Base-by-base conservation (phyloP, 225 moss, liverwort and hornwort genomes). In the Rhytidiadelphus loreus region DNA sequence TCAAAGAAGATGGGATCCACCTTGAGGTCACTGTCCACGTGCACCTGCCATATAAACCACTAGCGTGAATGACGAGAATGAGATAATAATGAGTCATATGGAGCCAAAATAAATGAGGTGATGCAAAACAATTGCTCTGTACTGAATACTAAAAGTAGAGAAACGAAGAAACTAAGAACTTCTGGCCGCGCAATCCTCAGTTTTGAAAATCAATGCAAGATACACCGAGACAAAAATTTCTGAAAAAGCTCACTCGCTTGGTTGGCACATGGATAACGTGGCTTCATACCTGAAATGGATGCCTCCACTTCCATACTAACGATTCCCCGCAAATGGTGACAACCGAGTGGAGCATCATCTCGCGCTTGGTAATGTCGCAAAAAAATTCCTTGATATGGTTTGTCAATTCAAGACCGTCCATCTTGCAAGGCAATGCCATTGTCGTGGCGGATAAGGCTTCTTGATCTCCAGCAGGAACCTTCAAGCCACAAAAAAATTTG, bases 1-100 rank as follows among this genome's bases (percentile, higher is more conserved):
- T 96, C 92, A 73, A 99, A 89, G 86, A 96, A 97, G 85, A 99
- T 89, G 33, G 99, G 99, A 92, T 99, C 99, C 86, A 99, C 99
- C 88, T 96, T 97, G 13, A 99, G 91, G 75, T 96, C 96, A 79
- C 99, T 99, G 10, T 92, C 92, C 82, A 99, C 97, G 85, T 94
- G 93, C 81, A 99, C 95, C 99, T 99, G 94, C 53, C 46, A 80
- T 43, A 64, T 43, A 85, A 86, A 77, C 84, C 82, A 88, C 71
- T 37, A 53, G 57, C 24, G 83, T 71, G 59, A 92, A 77, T 90
- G 64, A 80, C 69, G 58, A 72, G 53, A 75, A 75, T 66, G n/a
- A n/a, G 61, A 88, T 57, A 56, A 46, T 60, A 56, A 81, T n/a
- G 48, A 79, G 37, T 39, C 56, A 89, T 72, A 64, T 53, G 70